Evolutionary conservation across 1,284 basidiomycete genomes (phyloP), one percentile per base, ranked within the genome.

Genomic region (Xanthoconium separans): DNA sequence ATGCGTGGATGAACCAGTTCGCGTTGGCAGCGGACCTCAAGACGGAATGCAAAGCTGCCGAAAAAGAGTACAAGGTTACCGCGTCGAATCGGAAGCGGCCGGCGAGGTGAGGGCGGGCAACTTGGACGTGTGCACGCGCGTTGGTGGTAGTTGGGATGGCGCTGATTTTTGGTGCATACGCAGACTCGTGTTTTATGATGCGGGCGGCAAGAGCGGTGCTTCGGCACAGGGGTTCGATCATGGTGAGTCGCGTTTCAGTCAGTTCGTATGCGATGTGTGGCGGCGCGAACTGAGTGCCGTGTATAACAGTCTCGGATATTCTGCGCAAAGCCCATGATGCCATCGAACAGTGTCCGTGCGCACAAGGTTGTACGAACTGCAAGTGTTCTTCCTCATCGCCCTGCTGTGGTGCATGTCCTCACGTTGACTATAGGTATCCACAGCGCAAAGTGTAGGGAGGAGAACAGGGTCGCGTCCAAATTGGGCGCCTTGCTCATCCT

Each of bases 121-220:
- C n/a, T n/a, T n/a, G n/a, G n/a, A 24, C 24, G 24, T 24, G 24
- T 6, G 6, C 24, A 6, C 24, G 3, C 3, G 24, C 24, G 24
- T n/a, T n/a, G n/a, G n/a, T n/a, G n/a, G n/a, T n/a, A n/a, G n/a
- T n/a, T 83, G 16, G 24, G n/a, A 31, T 11, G 10, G 52, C 30
- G 12, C 12, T 3, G 24, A 5, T 6, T 6, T 15, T 36, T 15
- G 27, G 20, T 42, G 24, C 22, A 13, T 50, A n/a, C 24, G n/a
- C 51, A 91, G 93, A 56, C 71, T 96, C 10, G 88, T 95, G 47
- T 90, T 95, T 62, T 95, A 91, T 65, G 93, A 96, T 61, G 72
- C 78, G 37, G 77, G 83, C 6, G 88, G 88, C 1, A 84, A 84
- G 62, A 83, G 82, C 20, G 89, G 91, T 0, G 76, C 91, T 7